Conservation (phyloP, 768 basidiomycete genomes). For the Mycena epipterygia region DNA sequence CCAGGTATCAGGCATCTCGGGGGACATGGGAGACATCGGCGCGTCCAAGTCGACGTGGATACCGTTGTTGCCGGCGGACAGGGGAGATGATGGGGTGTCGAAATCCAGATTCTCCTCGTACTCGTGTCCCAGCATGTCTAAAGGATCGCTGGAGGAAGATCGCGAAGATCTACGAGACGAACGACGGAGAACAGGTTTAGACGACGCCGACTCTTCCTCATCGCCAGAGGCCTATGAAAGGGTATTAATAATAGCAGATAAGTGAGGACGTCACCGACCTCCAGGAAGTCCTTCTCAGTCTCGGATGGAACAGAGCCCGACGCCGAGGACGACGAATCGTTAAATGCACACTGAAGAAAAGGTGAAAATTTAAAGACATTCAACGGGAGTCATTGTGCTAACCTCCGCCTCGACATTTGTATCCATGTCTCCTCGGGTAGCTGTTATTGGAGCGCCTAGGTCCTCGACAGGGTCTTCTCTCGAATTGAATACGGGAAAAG, state of each 20-base stretch:
- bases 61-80: not conserved
- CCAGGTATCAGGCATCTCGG: not conserved
- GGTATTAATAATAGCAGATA: not conserved
- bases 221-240: conserved; percentile 16
- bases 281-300: conserved; percentile 2
- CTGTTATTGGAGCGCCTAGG: not conserved
- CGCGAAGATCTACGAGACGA: conserved; percentile 25
- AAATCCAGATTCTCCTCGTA: not conserved
- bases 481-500: not conserved
- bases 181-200: conserved; percentile 10
- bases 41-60: not conserved
- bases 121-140: not conserved
- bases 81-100: not conserved
- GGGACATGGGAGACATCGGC: not conserved
- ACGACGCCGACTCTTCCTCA: not conserved
- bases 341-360: not conserved
- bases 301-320: not conserved
- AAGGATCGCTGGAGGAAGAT: conserved; percentile 10
- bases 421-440: not conserved
- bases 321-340: not conserved
- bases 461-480: conserved; percentile 16
- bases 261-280: not conserved
- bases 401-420: not conserved
- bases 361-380: not conserved
- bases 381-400: not conserved